Evolutionary conservation across 2,329 filamentous ascomycete genomes (phyloP).

Genomic region (Hymenoscyphus occultus): DNA sequence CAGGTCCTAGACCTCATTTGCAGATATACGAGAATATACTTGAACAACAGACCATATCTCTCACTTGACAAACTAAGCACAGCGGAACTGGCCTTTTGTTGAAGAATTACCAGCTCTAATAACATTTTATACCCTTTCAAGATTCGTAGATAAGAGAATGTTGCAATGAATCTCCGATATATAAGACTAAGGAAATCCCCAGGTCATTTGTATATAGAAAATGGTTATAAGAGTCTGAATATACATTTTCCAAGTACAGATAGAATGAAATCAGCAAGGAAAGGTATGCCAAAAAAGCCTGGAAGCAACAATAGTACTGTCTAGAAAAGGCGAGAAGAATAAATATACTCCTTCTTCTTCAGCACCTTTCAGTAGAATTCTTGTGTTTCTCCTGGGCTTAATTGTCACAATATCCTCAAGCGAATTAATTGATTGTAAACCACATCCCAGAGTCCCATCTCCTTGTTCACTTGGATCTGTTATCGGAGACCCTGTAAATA

Average conservation of each 20-base stretch:
- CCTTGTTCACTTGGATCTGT: not conserved
- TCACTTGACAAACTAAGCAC: too few relatives aligned
- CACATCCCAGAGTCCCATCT: not conserved
- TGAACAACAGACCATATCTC: too few relatives aligned
- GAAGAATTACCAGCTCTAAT: too few relatives aligned
- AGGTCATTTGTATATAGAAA: not conserved
- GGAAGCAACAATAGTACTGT: not conserved
- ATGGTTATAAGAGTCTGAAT: not conserved
- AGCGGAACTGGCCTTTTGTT: too few relatives aligned
- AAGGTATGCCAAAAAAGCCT: not conserved
- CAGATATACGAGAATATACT: too few relatives aligned
- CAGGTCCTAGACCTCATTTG: too few relatives aligned
- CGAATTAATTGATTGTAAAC: not conserved
- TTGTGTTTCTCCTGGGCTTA: not conserved
- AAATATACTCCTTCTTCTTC: not conserved
- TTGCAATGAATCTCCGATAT: not conserved
- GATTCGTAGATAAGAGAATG: too few relatives aligned
- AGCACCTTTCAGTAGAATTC: not conserved
- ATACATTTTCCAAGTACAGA: not conserved
- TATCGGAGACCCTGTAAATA: not conserved
- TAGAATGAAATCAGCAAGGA: not conserved
- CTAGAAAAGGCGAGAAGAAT: not conserved
- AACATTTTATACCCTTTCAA: too few relatives aligned
- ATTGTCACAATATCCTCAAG: not conserved
- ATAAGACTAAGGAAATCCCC: not conserved